These are phyloP conservation scores for Ascoidea tarda DNA, from an alignment of 805 yeast genomes.

Conservation along the genomic window DNA sequence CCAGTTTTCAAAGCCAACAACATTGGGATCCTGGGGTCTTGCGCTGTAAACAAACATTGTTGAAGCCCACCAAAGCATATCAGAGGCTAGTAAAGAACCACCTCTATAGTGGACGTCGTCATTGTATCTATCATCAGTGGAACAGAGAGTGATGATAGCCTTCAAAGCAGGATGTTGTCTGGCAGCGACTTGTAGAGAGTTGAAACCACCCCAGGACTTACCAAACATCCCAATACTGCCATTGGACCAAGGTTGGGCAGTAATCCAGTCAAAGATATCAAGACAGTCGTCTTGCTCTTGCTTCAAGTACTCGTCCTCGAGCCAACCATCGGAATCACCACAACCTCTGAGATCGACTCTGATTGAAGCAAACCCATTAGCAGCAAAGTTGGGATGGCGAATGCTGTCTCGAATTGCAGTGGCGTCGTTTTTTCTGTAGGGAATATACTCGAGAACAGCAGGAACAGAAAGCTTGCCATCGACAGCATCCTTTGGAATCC, in stretches of 20 bases:
- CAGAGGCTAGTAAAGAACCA: constrained; percentile 28
- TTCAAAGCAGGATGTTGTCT: constrained; percentile 32
- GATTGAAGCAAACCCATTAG: constrained; percentile 29
- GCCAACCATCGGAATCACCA: constrained; percentile 26
- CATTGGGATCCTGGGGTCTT: constrained; percentile 30
- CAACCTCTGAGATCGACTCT: constrained; percentile 33
- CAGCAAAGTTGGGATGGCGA: constrained; percentile 32
- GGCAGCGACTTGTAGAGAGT: constrained; percentile 30
- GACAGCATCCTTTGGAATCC: constrained; percentile 27
- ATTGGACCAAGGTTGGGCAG: constrained; percentile 27
- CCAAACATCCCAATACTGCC: constrained; percentile 33
- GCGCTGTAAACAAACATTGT: constrained; percentile 30
- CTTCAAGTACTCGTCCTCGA: constrained; percentile 26
- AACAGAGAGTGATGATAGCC: constrained; percentile 27
- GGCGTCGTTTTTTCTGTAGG: constrained; percentile 29
- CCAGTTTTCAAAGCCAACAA: constrained; percentile 24
- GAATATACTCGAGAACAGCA: constrained; percentile 28
- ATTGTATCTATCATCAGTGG: constrained; percentile 32
- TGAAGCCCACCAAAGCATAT: constrained; percentile 37
- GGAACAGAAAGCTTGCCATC: constrained; percentile 19
- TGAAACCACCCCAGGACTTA: constrained; percentile 36
- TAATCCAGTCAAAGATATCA: constrained; percentile 28
- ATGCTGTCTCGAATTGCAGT: constrained; percentile 30
- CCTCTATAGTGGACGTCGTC: constrained; percentile 38
- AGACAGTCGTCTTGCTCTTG: constrained; percentile 31